phyloP scores from a whole-genome alignment of 2,329 filamentous ascomycete genomes.

The Penicillium sp. region DNA sequence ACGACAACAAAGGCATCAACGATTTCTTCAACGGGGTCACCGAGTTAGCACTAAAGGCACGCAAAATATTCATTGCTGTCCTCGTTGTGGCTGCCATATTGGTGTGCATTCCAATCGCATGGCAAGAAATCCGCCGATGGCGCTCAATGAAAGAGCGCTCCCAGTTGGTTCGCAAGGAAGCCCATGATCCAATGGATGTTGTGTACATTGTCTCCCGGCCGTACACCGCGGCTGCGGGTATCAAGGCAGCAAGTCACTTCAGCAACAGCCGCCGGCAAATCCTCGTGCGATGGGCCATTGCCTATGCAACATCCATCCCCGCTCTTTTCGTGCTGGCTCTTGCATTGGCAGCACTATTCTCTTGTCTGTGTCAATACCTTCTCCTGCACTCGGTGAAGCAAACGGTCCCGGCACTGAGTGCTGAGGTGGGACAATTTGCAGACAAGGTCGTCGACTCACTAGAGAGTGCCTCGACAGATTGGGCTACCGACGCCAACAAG shows the following conservation, averaged over 20 bases:
- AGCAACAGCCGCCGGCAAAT: conserved; percentile 62
- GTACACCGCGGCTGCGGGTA: conserved; percentile 67
- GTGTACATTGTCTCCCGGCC: conserved; percentile 85
- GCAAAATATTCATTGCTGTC: conserved; percentile 72
- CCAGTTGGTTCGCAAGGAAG: conserved; percentile 61
- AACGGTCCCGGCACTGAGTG: conserved; percentile 70
- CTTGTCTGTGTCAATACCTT: conserved; percentile 77
- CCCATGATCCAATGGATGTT: conserved; percentile 79
- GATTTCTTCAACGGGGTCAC: conserved; percentile 77
- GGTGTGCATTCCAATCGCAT: conserved; percentile 75
- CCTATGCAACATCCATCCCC: conserved; percentile 80
- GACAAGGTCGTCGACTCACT: conserved; percentile 72
- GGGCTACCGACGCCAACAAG: conserved; percentile 73
- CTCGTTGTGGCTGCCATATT: conserved; percentile 68
- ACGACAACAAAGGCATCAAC: conserved; percentile 75
- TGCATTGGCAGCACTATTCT: conserved; percentile 75
- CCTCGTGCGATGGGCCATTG: conserved; percentile 75
- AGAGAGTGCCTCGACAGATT: conserved; percentile 68
- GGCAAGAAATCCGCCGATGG: conserved; percentile 75
- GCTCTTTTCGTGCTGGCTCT: conserved; percentile 85
- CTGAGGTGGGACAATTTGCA: conserved; percentile 74
- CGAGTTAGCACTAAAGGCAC: conserved; percentile 63
- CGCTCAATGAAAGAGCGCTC: conserved; percentile 68
- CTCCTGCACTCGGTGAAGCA: conserved; percentile 71
- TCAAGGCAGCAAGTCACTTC: conserved; percentile 66